phyloP scores from a whole-genome alignment of 805 yeast genomes.

The Teunomyces barrocoloradensis region DNA sequence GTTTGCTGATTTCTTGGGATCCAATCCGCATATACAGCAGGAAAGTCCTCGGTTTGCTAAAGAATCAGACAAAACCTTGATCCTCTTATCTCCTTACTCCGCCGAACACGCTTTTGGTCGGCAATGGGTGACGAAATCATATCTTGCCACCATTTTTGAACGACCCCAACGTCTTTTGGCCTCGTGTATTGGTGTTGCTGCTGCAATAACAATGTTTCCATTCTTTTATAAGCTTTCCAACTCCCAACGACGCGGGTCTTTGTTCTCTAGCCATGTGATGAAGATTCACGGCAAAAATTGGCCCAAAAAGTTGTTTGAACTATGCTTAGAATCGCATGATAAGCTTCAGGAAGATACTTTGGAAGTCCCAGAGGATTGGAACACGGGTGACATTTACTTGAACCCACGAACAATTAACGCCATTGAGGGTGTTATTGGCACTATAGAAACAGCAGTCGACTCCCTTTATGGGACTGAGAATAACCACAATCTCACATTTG shows the following conservation, averaged over 20 bases:
- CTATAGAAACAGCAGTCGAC: slow-evolving; percentile 71
- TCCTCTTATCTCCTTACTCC: slow-evolving; percentile 67
- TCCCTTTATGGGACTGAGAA: slow-evolving; percentile 24
- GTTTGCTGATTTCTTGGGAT: slow-evolving; percentile 41
- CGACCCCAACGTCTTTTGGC: slow-evolving; percentile 80
- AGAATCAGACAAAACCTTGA: slow-evolving; percentile 48
- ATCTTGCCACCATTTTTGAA: slow-evolving; percentile 70
- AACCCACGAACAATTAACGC: slow-evolving; percentile 66
- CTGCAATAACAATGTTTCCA: slow-evolving; percentile 70
- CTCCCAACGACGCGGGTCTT: slow-evolving; percentile 45
- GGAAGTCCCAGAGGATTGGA: slow-evolving; percentile 82
- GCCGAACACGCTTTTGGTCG: slow-evolving; percentile 73
- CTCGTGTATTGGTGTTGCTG: slow-evolving; percentile 71
- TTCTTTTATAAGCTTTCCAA: slow-evolving; percentile 51
- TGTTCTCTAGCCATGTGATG: slow-evolving; percentile 58
- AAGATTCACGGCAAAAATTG: slow-evolving; percentile 73
- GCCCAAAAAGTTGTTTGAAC: slow-evolving; percentile 56
- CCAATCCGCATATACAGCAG: slow-evolving; percentile 41
- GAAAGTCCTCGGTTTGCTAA: slow-evolving; percentile 38
- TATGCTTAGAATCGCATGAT: slow-evolving; percentile 57
- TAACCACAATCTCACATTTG: slow-evolving; percentile 51
- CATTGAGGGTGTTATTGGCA: slow-evolving; percentile 72
- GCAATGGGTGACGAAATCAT: slow-evolving; percentile 69
- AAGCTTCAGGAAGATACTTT: slow-evolving; percentile 52
- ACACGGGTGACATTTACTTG: slow-evolving; percentile 76